Base-by-base conservation (phyloP, 2,329 filamentous ascomycete genomes). In the Rosellinia necatrix region DNA sequence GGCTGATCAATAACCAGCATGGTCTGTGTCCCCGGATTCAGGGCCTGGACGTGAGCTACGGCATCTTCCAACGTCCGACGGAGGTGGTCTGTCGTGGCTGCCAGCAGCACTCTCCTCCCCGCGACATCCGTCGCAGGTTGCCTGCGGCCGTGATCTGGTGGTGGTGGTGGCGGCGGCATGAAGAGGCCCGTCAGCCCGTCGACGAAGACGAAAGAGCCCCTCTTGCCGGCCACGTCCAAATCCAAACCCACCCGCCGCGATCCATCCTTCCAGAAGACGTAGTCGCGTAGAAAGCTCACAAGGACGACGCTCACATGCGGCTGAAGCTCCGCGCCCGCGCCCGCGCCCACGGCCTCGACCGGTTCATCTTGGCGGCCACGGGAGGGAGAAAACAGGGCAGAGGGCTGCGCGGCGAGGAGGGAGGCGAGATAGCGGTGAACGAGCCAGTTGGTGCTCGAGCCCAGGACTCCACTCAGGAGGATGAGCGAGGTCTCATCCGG, bases 231-330 rank as follows among this genome's bases (percentile, higher is more conserved):
- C 5, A 78, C 78, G 15, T 87, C 82, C 47, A 94, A 76, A 72
- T 96, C 90, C 44, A 94, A 68, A 2, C 89, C 90, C 68, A 91
- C 72, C 71, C 87, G 87, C 49, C 84, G 81, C 2, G 81, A 81
- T 46, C 90, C 87, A 3, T 87, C 83, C 60, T 78, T 85, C 91
- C 92, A 97, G 69, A 96, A 96, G 1, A 82, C 76, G 61, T 81
- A 83, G 66, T 93, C 88, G 58, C 90, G 82, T 73, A 96, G 76
- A 74, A 94, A 96, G 75, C 90, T 96, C 55, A 94, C 85, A 3
- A 97, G 78, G 3, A 96, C 78, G 1, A 97, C 81, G 46, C 77
- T 80, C 22, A 72, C 74, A 38, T 75, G 74, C 9, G 75, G 73
- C 10, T 69, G 68, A 12, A 8, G 32, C 5, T 21, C 30, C n/a